A percentile compares a stretch with the other conserved stretches of the same genome.
Evolutionary conservation across 768 basidiomycete species (phyloP).

Genomic region (Suillus discolor): DNA sequence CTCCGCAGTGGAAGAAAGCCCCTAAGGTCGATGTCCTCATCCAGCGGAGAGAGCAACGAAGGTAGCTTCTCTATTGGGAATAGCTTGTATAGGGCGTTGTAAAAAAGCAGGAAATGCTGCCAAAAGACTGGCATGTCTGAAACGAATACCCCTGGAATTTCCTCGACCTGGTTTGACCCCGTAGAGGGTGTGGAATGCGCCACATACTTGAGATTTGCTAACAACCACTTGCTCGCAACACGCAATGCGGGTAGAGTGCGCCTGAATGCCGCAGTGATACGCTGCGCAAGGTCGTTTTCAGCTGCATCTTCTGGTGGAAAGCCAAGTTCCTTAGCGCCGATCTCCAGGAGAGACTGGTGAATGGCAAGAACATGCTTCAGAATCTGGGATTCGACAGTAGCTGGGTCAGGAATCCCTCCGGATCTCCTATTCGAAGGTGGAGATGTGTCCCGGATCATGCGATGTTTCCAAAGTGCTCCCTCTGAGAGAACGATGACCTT

Average conservation of each 20-base stretch:
- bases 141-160: conserved; percentile 27
- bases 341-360: conserved; percentile 61
- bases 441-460: conserved; percentile 63
- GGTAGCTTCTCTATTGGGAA: conserved; percentile 75
- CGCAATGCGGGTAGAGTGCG: conserved; percentile 86
- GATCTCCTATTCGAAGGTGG: conserved; percentile 31
- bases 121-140: conserved; percentile 60
- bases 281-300: conserved; percentile 69
- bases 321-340: conserved; percentile 64
- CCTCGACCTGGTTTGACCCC: conserved; percentile 14
- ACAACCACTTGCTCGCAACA: conserved; percentile 88
- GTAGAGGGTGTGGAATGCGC: conserved; percentile 45
- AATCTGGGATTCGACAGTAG: conserved; percentile 63
- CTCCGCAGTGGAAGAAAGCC: conserved; percentile 85
- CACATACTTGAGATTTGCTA: conserved; percentile 72
- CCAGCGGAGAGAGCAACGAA: conserved; percentile 59
- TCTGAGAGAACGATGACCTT: conserved; percentile 74
- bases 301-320: conserved; percentile 54
- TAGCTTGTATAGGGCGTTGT: conserved; percentile 54
- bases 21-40: conserved; percentile 88
- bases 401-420: conserved; percentile 25
- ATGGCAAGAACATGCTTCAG: conserved; percentile 69
- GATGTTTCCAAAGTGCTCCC: conserved; percentile 83
- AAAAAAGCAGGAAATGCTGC: conserved; percentile 68
- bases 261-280: conserved; percentile 84